These are phyloP conservation scores for Eucalyptus caleyi DNA, from an alignment of 345 rosid genomes.

Conservation along the genomic window DNA sequence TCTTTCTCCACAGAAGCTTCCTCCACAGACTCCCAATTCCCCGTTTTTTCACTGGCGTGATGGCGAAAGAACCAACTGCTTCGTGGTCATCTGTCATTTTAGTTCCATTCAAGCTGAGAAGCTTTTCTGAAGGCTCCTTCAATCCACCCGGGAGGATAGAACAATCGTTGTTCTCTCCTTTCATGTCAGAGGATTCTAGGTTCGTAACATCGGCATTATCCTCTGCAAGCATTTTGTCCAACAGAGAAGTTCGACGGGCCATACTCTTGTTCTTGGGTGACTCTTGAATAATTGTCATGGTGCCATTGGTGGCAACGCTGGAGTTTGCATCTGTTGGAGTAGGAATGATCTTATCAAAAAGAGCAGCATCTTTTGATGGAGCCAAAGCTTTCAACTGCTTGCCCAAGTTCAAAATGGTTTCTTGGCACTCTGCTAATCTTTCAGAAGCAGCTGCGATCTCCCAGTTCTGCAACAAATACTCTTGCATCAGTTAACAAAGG, in stretches of 20 bases:
- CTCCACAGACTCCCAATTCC: slow-evolving; percentile 53
- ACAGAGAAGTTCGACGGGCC: slow-evolving; percentile 57
- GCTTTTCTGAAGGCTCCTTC: slow-evolving; percentile 31
- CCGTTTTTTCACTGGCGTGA: slow-evolving; percentile 46
- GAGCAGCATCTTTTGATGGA: slow-evolving; percentile 41
- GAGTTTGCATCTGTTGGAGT: slow-evolving; percentile 4
- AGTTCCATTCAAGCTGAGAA: slow-evolving; percentile 9
- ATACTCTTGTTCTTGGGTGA: slow-evolving; percentile 19
- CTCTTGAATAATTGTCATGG: slow-evolving; percentile 1
- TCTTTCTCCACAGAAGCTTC: slow-evolving; percentile 56
- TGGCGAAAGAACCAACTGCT: slow-evolving; percentile 24
- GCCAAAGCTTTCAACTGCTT: slow-evolving; percentile 85
- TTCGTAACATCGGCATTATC: slow-evolving; percentile 15
- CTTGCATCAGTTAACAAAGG: neutral
- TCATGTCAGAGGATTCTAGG: neutral
- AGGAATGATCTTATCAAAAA: slow-evolving; percentile 36
- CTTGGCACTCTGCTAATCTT: slow-evolving; percentile 91
- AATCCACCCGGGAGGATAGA: slow-evolving; percentile 10
- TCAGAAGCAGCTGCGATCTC: slow-evolving; percentile 91
- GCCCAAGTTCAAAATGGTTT: slow-evolving; percentile 72
- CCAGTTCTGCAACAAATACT: slow-evolving; percentile 37
- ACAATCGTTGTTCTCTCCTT: slow-evolving; percentile 4
- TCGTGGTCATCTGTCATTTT: slow-evolving; percentile 3
- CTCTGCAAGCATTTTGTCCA: slow-evolving; percentile 85
- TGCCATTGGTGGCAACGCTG: neutral